Conservation (phyloP, 2,329 filamentous ascomycete species). For the Xylaria sp. region DNA sequence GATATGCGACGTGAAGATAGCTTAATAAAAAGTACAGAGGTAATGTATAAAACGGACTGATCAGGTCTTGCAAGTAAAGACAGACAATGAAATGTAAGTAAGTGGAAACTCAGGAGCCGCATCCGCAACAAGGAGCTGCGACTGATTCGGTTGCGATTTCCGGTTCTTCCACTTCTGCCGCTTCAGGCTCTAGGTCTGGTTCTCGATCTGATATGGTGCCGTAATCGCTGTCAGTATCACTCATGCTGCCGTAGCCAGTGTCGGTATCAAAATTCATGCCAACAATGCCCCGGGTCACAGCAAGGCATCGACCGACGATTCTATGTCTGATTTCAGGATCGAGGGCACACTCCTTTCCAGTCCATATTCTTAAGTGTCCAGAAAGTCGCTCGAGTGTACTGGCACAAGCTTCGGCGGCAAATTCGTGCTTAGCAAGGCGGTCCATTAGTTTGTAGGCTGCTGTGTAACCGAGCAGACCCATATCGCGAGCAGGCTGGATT, state of each 20-base stretch:
- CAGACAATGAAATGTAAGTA: not conserved
- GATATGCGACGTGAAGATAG: slow-evolving; percentile 7
- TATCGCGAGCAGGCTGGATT: slow-evolving; percentile 47
- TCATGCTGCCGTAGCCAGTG: slow-evolving; percentile 60
- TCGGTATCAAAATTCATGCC: slow-evolving; percentile 63
- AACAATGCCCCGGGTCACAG: slow-evolving; percentile 60
- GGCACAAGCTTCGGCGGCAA: slow-evolving; percentile 54
- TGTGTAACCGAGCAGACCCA: slow-evolving; percentile 65
- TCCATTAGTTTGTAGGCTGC: slow-evolving; percentile 65
- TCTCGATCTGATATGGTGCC: slow-evolving; percentile 18
- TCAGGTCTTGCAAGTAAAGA: not conserved
- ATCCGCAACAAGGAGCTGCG: slow-evolving; percentile 16
- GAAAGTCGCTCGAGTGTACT: slow-evolving; percentile 61
- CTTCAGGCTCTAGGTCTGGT: not conserved
- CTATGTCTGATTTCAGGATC: slow-evolving; percentile 55
- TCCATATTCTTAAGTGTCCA: slow-evolving; percentile 65
- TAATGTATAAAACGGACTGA: slow-evolving; percentile 1
- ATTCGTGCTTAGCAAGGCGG: slow-evolving; percentile 53
- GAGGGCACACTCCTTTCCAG: slow-evolving; percentile 59
- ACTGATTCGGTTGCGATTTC: slow-evolving; percentile 9
- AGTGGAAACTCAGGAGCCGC: slow-evolving; percentile 7
- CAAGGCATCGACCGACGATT: slow-evolving; percentile 62
- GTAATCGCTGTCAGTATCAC: slow-evolving; percentile 27
- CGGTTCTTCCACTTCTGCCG: slow-evolving; percentile 4
- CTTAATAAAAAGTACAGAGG: not conserved